Evolutionary conservation across 352 stramenopile species (phyloP).

Genomic region (Pythium periplocum): DNA sequence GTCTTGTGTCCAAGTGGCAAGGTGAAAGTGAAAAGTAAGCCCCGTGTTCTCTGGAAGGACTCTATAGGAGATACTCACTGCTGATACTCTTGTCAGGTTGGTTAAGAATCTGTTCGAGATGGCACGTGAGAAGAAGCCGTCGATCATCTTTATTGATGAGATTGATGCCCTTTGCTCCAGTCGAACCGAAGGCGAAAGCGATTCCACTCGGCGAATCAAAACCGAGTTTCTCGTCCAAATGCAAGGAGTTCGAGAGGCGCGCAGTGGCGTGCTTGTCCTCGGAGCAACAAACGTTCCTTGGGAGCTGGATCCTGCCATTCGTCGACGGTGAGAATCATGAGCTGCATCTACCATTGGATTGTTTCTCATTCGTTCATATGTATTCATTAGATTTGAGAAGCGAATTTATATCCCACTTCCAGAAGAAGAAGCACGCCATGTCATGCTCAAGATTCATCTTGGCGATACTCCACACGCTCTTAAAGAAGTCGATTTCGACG

Average conservation of each 20-base stretch:
- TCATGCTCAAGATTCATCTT: constrained; percentile 97
- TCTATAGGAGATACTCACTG: too few species aligned
- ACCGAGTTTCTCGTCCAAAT: constrained; percentile 99
- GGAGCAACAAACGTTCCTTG: constrained; percentile 98
- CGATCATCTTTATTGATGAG: constrained; percentile 98
- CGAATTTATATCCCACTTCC: constrained; percentile 98
- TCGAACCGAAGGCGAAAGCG: constrained; percentile 92
- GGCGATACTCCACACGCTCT: constrained; percentile 95
- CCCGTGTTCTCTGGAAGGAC: neutral
- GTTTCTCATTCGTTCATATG: too few species aligned
- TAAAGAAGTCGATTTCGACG: constrained; percentile 91
- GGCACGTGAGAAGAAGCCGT: constrained; percentile 90
- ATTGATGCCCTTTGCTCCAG: constrained; percentile 95
- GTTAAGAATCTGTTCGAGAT: constrained; percentile 99
- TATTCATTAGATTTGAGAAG: constrained; percentile 92
- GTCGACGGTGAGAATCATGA: constrained; percentile 69
- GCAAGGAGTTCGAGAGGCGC: constrained; percentile 92
- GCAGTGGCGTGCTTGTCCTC: constrained; percentile 92
- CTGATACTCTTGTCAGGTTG: constrained; percentile 40
- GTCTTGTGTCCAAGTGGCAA: constrained; percentile 98
- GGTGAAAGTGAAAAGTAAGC: constrained; percentile 92
- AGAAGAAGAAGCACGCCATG: constrained; percentile 84
- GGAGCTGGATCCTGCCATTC: constrained; percentile 96
- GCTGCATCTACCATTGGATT: too few species aligned
- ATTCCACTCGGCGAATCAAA: constrained; percentile 95